Evolutionary conservation across 352 stramenopile species (phyloP).

Genomic region (Phytophthora uliginosa): DNA sequence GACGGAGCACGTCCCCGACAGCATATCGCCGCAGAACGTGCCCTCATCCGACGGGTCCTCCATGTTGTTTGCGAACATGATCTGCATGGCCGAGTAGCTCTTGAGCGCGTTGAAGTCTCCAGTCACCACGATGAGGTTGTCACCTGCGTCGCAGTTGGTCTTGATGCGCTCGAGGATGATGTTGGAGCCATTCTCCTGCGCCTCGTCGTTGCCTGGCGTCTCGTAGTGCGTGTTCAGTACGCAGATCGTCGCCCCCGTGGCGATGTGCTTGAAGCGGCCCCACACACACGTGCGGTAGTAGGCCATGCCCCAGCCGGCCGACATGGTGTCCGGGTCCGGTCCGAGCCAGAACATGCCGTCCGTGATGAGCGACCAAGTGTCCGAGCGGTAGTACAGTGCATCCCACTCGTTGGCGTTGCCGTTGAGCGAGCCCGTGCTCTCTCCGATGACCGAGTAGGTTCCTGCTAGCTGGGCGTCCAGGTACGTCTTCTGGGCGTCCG

Average conservation of each 20-base stretch:
- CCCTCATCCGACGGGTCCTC: constrained; percentile 57
- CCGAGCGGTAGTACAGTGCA: constrained; percentile 71
- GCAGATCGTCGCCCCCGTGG: constrained; percentile 70
- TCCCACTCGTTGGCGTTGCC: constrained; percentile 63
- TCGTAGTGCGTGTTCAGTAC: constrained; percentile 89
- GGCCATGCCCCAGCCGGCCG: constrained; percentile 67
- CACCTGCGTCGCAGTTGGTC: constrained; percentile 54
- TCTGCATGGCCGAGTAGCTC: constrained; percentile 73
- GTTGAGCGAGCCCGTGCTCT: constrained; percentile 71
- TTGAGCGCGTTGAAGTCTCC: constrained; percentile 82
- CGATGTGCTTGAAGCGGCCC: constrained; percentile 78
- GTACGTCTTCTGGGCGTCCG: constrained; percentile 70
- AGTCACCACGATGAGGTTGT: constrained; percentile 73
- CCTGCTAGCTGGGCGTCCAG: constrained; percentile 61
- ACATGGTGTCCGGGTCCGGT: constrained; percentile 57
- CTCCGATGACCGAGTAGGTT: constrained; percentile 75
- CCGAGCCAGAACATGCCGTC: constrained; percentile 83
- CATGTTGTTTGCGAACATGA: constrained; percentile 60
- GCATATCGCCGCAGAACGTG: constrained; percentile 81
- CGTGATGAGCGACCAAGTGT: constrained; percentile 65
- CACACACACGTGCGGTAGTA: constrained; percentile 82
- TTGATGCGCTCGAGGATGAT: constrained; percentile 71
- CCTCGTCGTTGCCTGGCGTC: constrained; percentile 78
- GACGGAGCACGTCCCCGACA: constrained; percentile 60
- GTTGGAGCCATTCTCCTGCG: constrained; percentile 71